Conservation (phyloP, 202 grass and related monocot species). For the Elaeis oleifera region DNA sequence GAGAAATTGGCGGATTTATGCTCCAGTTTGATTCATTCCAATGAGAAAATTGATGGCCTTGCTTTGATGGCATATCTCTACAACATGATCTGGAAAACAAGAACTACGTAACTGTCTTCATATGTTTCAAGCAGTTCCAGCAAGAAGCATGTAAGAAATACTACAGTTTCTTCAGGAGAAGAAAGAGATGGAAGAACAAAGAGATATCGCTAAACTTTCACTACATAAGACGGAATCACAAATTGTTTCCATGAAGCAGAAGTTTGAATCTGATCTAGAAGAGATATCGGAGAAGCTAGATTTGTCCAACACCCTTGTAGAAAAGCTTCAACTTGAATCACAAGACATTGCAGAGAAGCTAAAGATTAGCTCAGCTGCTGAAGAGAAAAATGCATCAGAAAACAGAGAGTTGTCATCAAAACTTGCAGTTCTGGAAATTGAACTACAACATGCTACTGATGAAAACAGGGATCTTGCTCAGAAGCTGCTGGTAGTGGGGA, state of each 20-base stretch:
- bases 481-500: conserved; percentile 40
- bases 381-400: conserved; percentile 47
- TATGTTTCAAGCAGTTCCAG: conserved; percentile 47
- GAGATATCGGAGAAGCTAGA: conserved; percentile 48
- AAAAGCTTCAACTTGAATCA: conserved; percentile 60
- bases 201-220: conserved; percentile 34
- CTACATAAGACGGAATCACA: conserved; percentile 34
- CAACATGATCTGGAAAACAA: conserved; percentile 36
- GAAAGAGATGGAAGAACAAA: conserved; percentile 38
- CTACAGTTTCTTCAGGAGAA: conserved; percentile 54
- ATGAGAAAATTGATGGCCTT: conserved; percentile 36
- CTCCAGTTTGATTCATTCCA: conserved; percentile 32
- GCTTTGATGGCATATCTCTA: conserved; percentile 34
- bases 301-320: conserved; percentile 39
- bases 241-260: conserved; percentile 37
- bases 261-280: conserved; percentile 53
- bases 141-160: conserved; percentile 44
- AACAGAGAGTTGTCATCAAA: conserved; percentile 65
- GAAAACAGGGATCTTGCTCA: conserved; percentile 50
- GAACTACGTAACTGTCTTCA: conserved; percentile 35
- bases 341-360: conserved; percentile 62
- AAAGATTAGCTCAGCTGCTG: conserved; percentile 45
- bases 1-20: conserved; percentile 34
- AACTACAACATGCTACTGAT: conserved; percentile 47
- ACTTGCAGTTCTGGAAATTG: conserved; percentile 60